Conservation (phyloP, 768 basidiomycete genomes). For the Tulasnella sp. region DNA sequence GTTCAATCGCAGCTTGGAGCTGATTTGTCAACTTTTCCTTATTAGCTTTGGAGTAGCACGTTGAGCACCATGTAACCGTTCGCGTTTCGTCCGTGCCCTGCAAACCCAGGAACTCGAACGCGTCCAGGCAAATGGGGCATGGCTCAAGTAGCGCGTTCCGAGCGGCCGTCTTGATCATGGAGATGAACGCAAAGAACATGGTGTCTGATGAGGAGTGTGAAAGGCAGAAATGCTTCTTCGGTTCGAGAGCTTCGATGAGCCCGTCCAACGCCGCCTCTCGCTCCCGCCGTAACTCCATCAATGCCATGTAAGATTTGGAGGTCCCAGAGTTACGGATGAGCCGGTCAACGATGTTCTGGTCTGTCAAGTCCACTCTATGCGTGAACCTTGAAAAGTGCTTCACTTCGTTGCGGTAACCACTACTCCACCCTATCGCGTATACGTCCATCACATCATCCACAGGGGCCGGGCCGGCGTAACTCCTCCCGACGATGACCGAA, state of each 20-base stretch:
- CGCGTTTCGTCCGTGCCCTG: neutral
- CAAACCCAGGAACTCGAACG: neutral
- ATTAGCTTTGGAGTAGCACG: neutral
- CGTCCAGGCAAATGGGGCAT: neutral
- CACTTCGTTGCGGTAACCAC: neutral
- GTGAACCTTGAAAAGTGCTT: neutral
- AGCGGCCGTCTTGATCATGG: neutral
- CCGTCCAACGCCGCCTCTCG: conserved; percentile 1
- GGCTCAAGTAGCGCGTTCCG: neutral
- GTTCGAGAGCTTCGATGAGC: conserved; percentile 7
- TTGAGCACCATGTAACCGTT: neutral
- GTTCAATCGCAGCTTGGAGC: neutral
- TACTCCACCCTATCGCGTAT: conserved; percentile 18
- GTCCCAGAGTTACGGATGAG: conserved; percentile 8
- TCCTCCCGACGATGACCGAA: neutral
- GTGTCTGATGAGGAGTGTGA: neutral
- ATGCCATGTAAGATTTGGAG: neutral
- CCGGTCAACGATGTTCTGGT: neutral
- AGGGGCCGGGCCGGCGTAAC: neutral
- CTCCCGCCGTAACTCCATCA: neutral
- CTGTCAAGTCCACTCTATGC: neutral
- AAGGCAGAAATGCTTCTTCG: neutral
- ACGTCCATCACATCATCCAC: neutral
- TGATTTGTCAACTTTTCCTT: neutral
- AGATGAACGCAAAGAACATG: conserved; percentile 3